phyloP scores from a whole-genome alignment of 2,329 filamentous ascomycete species.

The Emericellopsis atlantica region DNA sequence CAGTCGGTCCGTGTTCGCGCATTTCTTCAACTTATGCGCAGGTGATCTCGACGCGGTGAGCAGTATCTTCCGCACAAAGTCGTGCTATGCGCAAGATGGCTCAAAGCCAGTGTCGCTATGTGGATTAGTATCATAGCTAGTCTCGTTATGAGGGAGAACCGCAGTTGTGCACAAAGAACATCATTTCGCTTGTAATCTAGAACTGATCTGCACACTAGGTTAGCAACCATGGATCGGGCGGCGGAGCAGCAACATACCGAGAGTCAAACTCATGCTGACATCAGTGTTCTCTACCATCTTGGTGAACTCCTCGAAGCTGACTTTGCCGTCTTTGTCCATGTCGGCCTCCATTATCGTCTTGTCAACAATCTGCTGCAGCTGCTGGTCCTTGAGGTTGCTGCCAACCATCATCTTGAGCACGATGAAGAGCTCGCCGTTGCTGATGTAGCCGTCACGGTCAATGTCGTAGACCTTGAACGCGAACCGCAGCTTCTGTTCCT shows the following conservation, averaged over 20 bases:
- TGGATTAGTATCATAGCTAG: neutral
- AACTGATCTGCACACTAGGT: slow-evolving; percentile 1
- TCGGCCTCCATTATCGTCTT: slow-evolving; percentile 99
- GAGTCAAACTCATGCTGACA: slow-evolving; percentile 62
- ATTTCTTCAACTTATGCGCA: too few species aligned
- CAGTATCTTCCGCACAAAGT: too few species aligned
- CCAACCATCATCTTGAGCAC: slow-evolving; percentile 99
- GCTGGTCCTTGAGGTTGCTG: slow-evolving; percentile 96
- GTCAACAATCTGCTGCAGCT: slow-evolving; percentile 98
- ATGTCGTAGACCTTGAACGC: slow-evolving; percentile 99
- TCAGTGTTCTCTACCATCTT: slow-evolving; percentile 97
- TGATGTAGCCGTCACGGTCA: slow-evolving; percentile 95
- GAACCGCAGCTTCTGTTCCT: slow-evolving; percentile 95
- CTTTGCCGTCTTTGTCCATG: slow-evolving; percentile 89
- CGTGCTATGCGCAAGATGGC: too few species aligned
- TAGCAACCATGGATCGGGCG: slow-evolving; percentile 2
- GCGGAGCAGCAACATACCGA: slow-evolving; percentile 34
- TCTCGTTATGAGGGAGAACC: neutral
- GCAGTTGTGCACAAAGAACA: neutral
- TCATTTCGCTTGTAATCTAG: neutral
- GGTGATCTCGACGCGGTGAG: too few species aligned
- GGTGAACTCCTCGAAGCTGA: slow-evolving; percentile 97
- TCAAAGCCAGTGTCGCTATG: neutral
- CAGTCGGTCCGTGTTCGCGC: too few species aligned
- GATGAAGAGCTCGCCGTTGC: slow-evolving; percentile 97